These are phyloP conservation scores for Globisporangium mamillatum DNA, from an alignment of 352 stramenopile genomes.

Conservation along the genomic window DNA sequence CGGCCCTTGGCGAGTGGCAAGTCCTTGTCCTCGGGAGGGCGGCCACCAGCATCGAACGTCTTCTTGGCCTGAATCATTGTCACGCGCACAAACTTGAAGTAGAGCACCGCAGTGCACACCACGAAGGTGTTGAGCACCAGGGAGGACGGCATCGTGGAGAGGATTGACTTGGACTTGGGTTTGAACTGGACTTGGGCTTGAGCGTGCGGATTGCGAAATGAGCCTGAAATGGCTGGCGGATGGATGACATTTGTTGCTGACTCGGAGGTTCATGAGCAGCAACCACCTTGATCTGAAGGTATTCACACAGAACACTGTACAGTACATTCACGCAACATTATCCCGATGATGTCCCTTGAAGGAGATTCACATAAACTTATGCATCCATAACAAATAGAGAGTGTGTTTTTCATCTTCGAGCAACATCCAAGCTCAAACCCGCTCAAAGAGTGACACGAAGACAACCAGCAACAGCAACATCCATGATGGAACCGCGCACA, in stretches of 20 bases:
- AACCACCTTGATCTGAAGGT: background rate
- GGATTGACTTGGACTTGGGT: background rate
- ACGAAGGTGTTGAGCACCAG: slow-evolving; percentile 49
- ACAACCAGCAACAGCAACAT: background rate
- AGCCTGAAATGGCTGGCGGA: background rate
- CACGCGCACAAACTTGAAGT: slow-evolving; percentile 67
- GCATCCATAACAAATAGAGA: background rate
- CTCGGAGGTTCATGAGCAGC: background rate
- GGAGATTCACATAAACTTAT: background rate
- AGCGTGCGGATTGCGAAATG: background rate
- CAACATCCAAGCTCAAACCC: background rate
- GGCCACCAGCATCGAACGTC: slow-evolving; percentile 48
- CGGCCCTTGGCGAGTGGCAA: slow-evolving; percentile 38
- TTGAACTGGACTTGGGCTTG: background rate
- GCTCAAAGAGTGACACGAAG: background rate
- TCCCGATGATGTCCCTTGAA: background rate
- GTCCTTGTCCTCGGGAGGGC: slow-evolving; percentile 47
- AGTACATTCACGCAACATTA: background rate
- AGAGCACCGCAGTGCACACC: slow-evolving; percentile 55
- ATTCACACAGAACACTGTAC: background rate
- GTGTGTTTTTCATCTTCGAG: background rate
- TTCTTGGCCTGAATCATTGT: slow-evolving; percentile 52
- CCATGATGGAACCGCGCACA: background rate
- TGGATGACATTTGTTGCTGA: background rate
- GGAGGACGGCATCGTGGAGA: background rate